Evolutionary conservation across 2,329 filamentous ascomycete genomes (phyloP).

Genomic region (Colletotrichum siamense): DNA sequence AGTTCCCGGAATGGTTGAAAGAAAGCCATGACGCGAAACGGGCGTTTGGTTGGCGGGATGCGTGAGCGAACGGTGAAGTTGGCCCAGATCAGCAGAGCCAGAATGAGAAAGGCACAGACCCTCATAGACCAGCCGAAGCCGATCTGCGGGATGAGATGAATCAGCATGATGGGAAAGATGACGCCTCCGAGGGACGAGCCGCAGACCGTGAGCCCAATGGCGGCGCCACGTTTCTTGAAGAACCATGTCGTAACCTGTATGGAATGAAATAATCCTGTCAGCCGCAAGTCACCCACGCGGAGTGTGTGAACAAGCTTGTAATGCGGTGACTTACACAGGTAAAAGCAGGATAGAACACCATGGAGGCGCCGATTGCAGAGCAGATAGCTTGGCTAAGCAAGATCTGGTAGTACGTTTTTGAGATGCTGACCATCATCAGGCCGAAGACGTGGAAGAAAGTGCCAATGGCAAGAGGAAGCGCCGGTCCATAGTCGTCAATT

Average conservation of each 20-base stretch:
- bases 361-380: slow-evolving; percentile 38
- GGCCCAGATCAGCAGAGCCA: slow-evolving; percentile 35
- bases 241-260: slow-evolving; percentile 25
- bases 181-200: slow-evolving; percentile 39
- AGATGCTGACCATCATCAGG: slow-evolving; percentile 65
- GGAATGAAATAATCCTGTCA: not conserved
- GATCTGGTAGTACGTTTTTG: slow-evolving; percentile 43
- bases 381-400: slow-evolving; percentile 42
- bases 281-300: not conserved
- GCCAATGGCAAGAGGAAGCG: slow-evolving; percentile 56
- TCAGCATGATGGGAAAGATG: slow-evolving; percentile 45
- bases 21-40: slow-evolving; percentile 29
- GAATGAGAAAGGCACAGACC: slow-evolving; percentile 39
- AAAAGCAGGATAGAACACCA: slow-evolving; percentile 31
- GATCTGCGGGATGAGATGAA: slow-evolving; percentile 34
- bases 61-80: slow-evolving; percentile 33
- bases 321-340: not conserved
- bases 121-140: slow-evolving; percentile 46
- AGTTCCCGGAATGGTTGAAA: slow-evolving; percentile 33
- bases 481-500: slow-evolving; percentile 68
- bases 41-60: slow-evolving; percentile 14
- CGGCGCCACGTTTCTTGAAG: slow-evolving; percentile 26
- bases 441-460: slow-evolving; percentile 63
- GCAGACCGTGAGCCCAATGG: slow-evolving; percentile 30
- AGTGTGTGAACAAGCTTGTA: not conserved